phyloP scores from a whole-genome alignment of 2,329 filamentous ascomycete species.

The Colletotrichum sp. region DNA sequence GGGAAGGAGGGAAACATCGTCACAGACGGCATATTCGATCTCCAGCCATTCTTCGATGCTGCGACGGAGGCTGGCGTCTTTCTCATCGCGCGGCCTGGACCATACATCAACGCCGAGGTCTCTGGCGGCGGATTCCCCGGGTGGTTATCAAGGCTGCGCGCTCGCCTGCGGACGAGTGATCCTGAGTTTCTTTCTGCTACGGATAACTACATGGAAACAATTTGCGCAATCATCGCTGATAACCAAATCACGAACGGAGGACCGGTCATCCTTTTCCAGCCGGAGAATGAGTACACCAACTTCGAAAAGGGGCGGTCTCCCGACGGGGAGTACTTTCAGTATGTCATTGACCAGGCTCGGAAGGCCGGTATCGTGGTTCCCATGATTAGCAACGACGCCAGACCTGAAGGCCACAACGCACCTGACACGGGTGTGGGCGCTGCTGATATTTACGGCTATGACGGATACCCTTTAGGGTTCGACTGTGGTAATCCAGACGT shows the following conservation, averaged over 20 bases:
- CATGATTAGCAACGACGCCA: constrained; percentile 76
- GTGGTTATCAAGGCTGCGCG: constrained; percentile 75
- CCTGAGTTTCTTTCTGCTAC: constrained; percentile 69
- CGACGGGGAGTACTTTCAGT: constrained; percentile 71
- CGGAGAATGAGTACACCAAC: constrained; percentile 80
- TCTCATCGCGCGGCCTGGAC: constrained; percentile 73
- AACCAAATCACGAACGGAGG: constrained; percentile 85
- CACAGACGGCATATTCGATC: constrained; percentile 73
- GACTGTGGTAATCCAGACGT: constrained; percentile 59
- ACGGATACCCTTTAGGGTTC: constrained; percentile 66
- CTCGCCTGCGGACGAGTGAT: constrained; percentile 65
- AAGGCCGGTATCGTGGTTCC: constrained; percentile 76
- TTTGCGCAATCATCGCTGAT: constrained; percentile 63
- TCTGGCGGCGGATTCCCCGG: constrained; percentile 82
- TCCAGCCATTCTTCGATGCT: constrained; percentile 78
- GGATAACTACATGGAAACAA: constrained; percentile 65
- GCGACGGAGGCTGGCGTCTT: constrained; percentile 77
- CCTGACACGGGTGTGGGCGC: constrained; percentile 59
- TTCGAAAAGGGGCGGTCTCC: constrained; percentile 51
- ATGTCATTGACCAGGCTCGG: constrained; percentile 71
- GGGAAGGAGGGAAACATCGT: constrained; percentile 73
- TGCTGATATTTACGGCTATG: constrained; percentile 50
- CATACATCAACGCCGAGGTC: constrained; percentile 81
- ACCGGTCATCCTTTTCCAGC: constrained; percentile 78
- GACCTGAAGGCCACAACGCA: constrained; percentile 63